Evolutionary conservation across 2,329 filamentous ascomycete species (phyloP).

Genomic region (Hypoxylon sp.): DNA sequence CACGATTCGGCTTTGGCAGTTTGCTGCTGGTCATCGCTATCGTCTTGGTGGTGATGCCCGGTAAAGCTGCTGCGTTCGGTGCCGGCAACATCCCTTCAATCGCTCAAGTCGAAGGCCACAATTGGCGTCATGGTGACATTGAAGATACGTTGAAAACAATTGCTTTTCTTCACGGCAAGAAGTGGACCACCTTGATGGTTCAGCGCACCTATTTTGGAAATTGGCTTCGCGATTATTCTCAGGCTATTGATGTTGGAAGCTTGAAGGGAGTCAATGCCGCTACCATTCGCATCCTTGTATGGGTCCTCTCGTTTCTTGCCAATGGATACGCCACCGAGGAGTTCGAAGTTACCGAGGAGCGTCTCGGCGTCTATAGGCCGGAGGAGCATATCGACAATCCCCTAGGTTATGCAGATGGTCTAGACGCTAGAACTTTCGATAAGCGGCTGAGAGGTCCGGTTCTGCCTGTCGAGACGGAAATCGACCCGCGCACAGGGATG

Average conservation of each 20-base stretch:
- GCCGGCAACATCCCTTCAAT: conserved; percentile 80
- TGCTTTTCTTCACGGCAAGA: conserved; percentile 83
- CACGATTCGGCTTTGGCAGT: conserved; percentile 59
- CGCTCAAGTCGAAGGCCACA: conserved; percentile 74
- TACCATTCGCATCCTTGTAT: conserved; percentile 84
- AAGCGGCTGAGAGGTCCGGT: conserved; percentile 85
- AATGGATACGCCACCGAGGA: conserved; percentile 90
- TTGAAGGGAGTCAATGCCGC: conserved; percentile 83
- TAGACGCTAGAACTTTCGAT: conserved; percentile 88
- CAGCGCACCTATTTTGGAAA: conserved; percentile 88
- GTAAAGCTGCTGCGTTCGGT: conserved; percentile 73
- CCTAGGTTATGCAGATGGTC: conserved; percentile 86
- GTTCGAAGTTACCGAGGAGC: conserved; percentile 86
- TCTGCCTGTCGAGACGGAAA: conserved; percentile 76
- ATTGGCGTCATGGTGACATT: conserved; percentile 83
- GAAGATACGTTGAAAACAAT: conserved; percentile 86
- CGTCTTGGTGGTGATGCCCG: conserved; percentile 70
- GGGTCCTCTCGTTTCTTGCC: conserved; percentile 85
- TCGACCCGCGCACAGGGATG: conserved; percentile 89
- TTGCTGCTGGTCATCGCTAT: conserved; percentile 68
- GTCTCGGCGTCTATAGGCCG: conserved; percentile 84
- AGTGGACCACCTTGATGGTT: conserved; percentile 85
- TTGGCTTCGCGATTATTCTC: conserved; percentile 88
- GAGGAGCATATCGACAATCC: conserved; percentile 84
- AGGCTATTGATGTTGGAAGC: conserved; percentile 85